Evolutionary conservation across 139 green algal species (phyloP), one percentile per base, ranked within the genome.

Genomic region (Astrephomene gubernaculifera): DNA sequence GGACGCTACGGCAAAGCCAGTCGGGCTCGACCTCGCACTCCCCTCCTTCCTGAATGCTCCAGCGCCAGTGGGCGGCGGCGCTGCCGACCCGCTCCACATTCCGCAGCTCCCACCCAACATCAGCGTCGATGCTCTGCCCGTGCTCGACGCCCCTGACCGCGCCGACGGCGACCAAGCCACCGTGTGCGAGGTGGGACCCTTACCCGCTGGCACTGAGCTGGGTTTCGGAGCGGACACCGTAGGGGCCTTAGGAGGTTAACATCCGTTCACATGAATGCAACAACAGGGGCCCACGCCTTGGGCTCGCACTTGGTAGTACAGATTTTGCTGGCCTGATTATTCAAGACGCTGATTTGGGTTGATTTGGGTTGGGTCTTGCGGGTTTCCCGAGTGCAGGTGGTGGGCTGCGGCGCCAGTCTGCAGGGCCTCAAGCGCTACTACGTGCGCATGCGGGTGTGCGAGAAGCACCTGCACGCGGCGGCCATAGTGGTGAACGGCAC

Each of bases 371-470:
- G n/a, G n/a, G n/a, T n/a, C n/a, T n/a, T n/a, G n/a, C n/a, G n/a
- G n/a, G n/a, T n/a, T n/a, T n/a, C n/a, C n/a, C n/a, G n/a, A 31
- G 22, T 72, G 53, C 60, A 83, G 76, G 76, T 83, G 24, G 25
- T 44, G 2, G 76, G 76, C 38, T 83, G 76, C 76, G 60, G 60
- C 4, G 60, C n/a, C 36, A 63, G 60, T 41, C 41, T 83, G 39
- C 41, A 63, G n/a, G 76, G 76, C n/a, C 76, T 83, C 21, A 83
- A 83, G 43, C 41, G 43, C n/a, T 83, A 83, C 60, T 83, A 83
- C 57, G 44, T 83, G 25, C 60, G 60, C 38, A 83, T 73, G 60
- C 60, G 76, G 14, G 76, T 83, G 25, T 83, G 76, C 43, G 76
- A 83, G 43, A 25, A 36, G 41, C 76, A 83, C 76, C 76, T 83